These are phyloP conservation scores for Leishmania major DNA, from an alignment of 208 protist genomes.

Conservation along the genomic window DNA sequence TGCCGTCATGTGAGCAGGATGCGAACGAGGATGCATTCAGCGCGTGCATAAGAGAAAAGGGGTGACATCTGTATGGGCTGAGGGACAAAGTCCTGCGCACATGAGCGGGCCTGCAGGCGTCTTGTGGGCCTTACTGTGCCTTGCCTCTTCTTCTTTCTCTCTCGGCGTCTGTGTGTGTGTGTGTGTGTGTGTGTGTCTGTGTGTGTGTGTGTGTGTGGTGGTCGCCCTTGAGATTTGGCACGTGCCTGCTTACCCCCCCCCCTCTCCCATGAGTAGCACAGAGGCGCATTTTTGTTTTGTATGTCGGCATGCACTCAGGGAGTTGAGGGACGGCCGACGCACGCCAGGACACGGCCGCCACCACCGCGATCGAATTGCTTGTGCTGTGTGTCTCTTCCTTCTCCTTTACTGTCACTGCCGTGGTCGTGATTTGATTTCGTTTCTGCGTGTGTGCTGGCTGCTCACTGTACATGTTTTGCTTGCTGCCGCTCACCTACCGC, in stretches of 20 bases:
- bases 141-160: background rate
- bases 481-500: background rate
- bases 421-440: constrained; percentile 5
- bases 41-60: background rate
- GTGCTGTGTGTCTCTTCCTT: background rate
- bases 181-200: background rate
- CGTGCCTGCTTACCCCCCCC: background rate
- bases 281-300: constrained; percentile 15
- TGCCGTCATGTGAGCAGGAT: background rate
- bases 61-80: background rate
- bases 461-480: background rate
- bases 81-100: background rate
- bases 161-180: background rate
- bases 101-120: background rate
- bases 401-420: background rate
- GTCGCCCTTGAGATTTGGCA: background rate
- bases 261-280: background rate
- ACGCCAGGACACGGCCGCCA: background rate
- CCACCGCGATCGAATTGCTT: background rate
- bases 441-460: background rate
- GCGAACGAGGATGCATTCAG: background rate
- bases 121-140: background rate
- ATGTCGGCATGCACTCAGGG: constrained; percentile 2
- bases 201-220: background rate
- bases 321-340: background rate